Base-by-base conservation (phyloP, 2,329 filamentous ascomycete species). In the Beauveria sp. region DNA sequence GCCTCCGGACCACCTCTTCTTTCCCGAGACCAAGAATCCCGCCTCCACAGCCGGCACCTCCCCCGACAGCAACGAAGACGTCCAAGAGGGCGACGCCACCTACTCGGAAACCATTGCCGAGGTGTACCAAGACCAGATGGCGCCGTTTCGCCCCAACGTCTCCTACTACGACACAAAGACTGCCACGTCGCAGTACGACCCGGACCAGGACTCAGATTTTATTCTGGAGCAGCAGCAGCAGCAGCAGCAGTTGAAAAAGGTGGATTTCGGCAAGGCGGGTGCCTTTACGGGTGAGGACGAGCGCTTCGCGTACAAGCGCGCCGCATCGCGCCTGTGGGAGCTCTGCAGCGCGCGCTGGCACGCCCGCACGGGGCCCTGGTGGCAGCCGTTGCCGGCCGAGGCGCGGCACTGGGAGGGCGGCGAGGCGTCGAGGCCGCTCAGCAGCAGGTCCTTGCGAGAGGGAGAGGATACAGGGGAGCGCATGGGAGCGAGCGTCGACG, bases 271-370 rank as follows among this genome's bases (percentile, higher is more conserved):
- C 55, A 85, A 87, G 64, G 81, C 86, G 0, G 77, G 80, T 12
- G 84, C 83, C 0, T 89, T 93, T 67, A 92, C 88, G 0, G 90
- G 90, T 14, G 88, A 92, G 70, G 90, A 93, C 70, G 90, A 93
- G 71, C 79, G 84, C 14, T 94, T 94, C 70, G 90, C 90, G 0
- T 92, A 91, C 67, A 90, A 90, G 72, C 80, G 90, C 26, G 90
- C 90, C 2, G 80, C 84, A 48, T 90, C 87, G 65, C 78, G 90
- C n/a, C 75, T 94, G 3, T 94, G 89, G 90, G 89, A 94, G 74
- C 84, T 94, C 70, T 93, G 89, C 71, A 84, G 88, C 20, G 79
- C 77, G 43, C 77, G 81, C 63, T 93, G 90, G 90, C 90, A 91
- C 76, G 79, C 80, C 3, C 75, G 88, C 52, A 76, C 74, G 4